Base-by-base conservation (phyloP, 441 rosid species). In the Mallotus repandus region DNA sequence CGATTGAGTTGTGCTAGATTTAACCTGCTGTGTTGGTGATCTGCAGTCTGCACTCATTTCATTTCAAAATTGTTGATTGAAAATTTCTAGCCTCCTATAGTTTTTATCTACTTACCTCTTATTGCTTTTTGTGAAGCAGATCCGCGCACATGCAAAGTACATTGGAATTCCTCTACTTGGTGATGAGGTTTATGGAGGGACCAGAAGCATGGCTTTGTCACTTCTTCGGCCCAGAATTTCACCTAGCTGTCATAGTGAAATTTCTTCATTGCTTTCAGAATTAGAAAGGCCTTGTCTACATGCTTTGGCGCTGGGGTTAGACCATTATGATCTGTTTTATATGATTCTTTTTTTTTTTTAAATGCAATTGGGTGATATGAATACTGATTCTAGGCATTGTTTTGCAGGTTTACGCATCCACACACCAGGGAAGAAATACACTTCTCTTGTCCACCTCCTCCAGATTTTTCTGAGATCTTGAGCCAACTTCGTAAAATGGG, bases 211-310 rank as follows among this genome's bases (percentile, higher is more conserved):
- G 97, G 96, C 90, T n/a, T 68, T 82, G 77, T 96, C 96, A 68
- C 80, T 90, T 70, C 85, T 96, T 68, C 89, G 81, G 76, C 84
- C 85, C 19, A 83, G 82, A 84, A 85, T 81, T 65, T 76, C 84
- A 15, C 73, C 86, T 10, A 84, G 80, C 80, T 70, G 25, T 70
- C 87, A 80, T 25, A 79, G 73, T 63, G 77, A 84, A 73, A 86
- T 90, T 70, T 19, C 85, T n/a, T 78, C 70, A 50, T 68, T 89
- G 75, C 75, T 93, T 65, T 89, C 96, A 14, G 79, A 68, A 82
- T 73, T 96, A 72, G 92, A 91, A 70, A 88, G 99, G 80, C 99
- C 99, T 66, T 93, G 89, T 76, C 97, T 93, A 68, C 99, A 96
- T 83, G 98, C 97, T 64, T 54, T 89, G 69, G 88, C 88, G 73